Base-by-base conservation (phyloP, 2,329 filamentous ascomycete genomes). In the Berkeleyomyces rouxiae region DNA sequence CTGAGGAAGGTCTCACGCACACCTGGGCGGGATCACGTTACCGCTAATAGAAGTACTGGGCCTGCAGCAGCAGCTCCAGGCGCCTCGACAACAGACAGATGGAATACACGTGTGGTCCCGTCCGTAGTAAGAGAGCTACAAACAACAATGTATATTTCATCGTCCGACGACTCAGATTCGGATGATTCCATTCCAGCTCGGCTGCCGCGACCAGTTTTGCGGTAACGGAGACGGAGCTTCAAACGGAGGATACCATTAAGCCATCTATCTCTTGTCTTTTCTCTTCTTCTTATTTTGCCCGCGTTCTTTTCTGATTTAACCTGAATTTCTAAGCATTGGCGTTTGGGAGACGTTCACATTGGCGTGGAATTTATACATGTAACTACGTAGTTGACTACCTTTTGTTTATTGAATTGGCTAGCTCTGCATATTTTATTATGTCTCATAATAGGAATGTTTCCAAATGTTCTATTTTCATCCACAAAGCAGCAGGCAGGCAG, bases 1-100 rank as follows among this genome's bases (percentile, higher is more conserved):
- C 0, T 76, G 78, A 64, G 77, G 81, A 13, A 31, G 23, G 47
- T 53, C 23, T 36, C 33, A 23, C 16, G 33, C 6, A 53, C 23
- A 9, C 10, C 47, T n/a, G 10, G 11, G 23, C 23, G 47, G 23
- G 23, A 53, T 23, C 16, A 53, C 11, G 33, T 7, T 4, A 53
- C 47, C 10, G 47, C 47, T 36, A 13, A 31, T 36, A 53, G 47
- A 10, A 53, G 23, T 6, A 7, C 23, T n/a, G 43, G 43, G 43
- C 11, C 11, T n/a, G 44, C 72, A 76, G 2, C 72, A 74, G 7
- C 71, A 75, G n/a, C 75, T 76, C 7, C 51, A 46, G 2, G 60
- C 66, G 7, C 40, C 62, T 4, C 58, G 66, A 11, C 3, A 40
- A 7, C 47, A 43, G 23, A 4, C 23, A 23, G 23, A 23, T 2